Conservation (phyloP, 2,329 filamentous ascomycete genomes). For the Ophiostoma triangulosporum region DNA sequence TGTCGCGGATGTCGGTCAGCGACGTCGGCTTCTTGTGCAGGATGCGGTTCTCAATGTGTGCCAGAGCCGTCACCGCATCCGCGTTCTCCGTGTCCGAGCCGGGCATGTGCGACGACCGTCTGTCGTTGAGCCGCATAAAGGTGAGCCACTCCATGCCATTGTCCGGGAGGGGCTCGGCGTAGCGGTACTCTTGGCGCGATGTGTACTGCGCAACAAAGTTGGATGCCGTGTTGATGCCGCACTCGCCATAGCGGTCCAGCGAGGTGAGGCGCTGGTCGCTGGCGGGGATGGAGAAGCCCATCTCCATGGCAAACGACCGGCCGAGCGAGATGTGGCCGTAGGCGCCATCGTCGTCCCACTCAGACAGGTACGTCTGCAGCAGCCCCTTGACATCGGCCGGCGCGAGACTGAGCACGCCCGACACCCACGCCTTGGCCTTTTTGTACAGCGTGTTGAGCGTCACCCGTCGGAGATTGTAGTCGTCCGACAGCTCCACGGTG, state of each 20-base stretch:
- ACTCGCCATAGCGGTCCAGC: slow-evolving; percentile 60
- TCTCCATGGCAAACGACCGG: slow-evolving; percentile 84
- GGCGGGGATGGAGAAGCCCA: slow-evolving; percentile 73
- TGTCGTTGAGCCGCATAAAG: slow-evolving; percentile 42
- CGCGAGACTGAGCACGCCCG: slow-evolving; percentile 65
- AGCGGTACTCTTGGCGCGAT: slow-evolving; percentile 88
- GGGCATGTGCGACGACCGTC: slow-evolving; percentile 37
- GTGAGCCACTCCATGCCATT: slow-evolving; percentile 53
- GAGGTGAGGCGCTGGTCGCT: slow-evolving; percentile 78
- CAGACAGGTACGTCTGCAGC: slow-evolving; percentile 89
- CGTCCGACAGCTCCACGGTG: slow-evolving; percentile 81
- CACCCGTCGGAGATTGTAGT: slow-evolving; percentile 66
- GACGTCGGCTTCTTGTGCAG: slow-evolving; percentile 55
- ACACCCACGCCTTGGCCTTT: slow-evolving; percentile 69
- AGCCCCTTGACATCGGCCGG: slow-evolving; percentile 90
- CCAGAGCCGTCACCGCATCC: slow-evolving; percentile 51
- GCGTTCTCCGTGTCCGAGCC: slow-evolving; percentile 39
- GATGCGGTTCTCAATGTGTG: slow-evolving; percentile 59
- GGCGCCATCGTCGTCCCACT: slow-evolving; percentile 79
- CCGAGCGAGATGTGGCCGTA: slow-evolving; percentile 89
- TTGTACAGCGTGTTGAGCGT: slow-evolving; percentile 69
- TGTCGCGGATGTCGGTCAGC: slow-evolving; percentile 63
- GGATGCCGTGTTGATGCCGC: slow-evolving; percentile 77
- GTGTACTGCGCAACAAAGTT: slow-evolving; percentile 97
- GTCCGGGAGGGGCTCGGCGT: slow-evolving; percentile 61